phyloP scores from a whole-genome alignment of 1,284 basidiomycete species.

The Pseudozyma sp. region DNA sequence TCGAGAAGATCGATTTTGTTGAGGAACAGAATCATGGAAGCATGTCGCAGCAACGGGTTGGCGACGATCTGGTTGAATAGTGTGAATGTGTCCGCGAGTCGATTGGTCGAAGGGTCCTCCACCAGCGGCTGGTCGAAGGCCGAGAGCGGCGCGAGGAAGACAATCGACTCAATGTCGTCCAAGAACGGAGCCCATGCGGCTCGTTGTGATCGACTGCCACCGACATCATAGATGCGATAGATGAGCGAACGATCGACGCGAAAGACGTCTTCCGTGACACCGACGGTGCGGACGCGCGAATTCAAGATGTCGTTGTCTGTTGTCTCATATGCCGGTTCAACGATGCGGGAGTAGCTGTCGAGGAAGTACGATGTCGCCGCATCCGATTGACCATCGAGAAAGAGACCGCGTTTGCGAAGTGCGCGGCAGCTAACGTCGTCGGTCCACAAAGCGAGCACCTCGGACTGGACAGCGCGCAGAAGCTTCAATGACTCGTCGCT shows the following conservation, averaged over 20 bases:
- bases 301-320: slow-evolving; percentile 56
- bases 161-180: slow-evolving; percentile 47
- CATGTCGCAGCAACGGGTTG: slow-evolving; percentile 32
- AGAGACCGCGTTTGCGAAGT: slow-evolving; percentile 23
- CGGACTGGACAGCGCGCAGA: slow-evolving; percentile 7
- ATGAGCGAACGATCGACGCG: slow-evolving; percentile 27
- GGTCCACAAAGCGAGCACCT: slow-evolving; percentile 20
- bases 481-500: not conserved
- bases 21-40: slow-evolving; percentile 53
- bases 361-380: slow-evolving; percentile 45
- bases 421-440: slow-evolving; percentile 14
- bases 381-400: slow-evolving; percentile 23
- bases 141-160: slow-evolving; percentile 58
- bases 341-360: slow-evolving; percentile 40
- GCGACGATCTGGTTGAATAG: slow-evolving; percentile 46
- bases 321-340: slow-evolving; percentile 15
- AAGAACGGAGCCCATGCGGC: slow-evolving; percentile 49
- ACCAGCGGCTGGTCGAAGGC: slow-evolving; percentile 53
- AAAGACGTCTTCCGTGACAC: slow-evolving; percentile 49
- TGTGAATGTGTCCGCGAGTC: slow-evolving; percentile 41
- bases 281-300: slow-evolving; percentile 56
- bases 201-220: slow-evolving; percentile 45
- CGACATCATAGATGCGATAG: slow-evolving; percentile 57
- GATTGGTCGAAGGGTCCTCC: slow-evolving; percentile 45
- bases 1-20: slow-evolving; percentile 60